Evolutionary conservation across 305 asterid genomes (phyloP).

Genomic region (Solanum hybrid): DNA sequence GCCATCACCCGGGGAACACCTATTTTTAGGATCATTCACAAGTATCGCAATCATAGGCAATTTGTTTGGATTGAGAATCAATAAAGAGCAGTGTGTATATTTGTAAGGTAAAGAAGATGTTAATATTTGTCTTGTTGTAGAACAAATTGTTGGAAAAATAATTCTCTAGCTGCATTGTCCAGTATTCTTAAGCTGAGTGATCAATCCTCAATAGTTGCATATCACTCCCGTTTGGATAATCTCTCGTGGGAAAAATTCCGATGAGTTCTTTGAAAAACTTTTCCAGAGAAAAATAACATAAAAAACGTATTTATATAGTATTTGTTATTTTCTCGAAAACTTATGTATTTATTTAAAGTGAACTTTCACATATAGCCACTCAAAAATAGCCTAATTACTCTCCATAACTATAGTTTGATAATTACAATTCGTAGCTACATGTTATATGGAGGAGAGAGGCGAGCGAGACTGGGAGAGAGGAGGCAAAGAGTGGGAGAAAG

Average conservation of each 20-base stretch:
- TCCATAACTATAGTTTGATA: too few relatives aligned
- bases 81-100: constrained; percentile 23
- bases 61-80: constrained; percentile 8
- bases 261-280: not conserved
- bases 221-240: not conserved
- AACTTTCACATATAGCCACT: too few relatives aligned
- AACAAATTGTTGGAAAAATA: constrained; percentile 7
- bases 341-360: not conserved
- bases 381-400: too few relatives aligned
- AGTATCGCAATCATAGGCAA: not conserved
- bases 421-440: too few relatives aligned
- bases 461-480: too few relatives aligned
- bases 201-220: not conserved
- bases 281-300: not conserved
- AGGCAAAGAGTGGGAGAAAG: too few relatives aligned
- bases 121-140: constrained; percentile 1
- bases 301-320: not conserved
- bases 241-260: not conserved
- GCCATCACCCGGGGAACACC: not conserved
- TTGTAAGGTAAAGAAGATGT: constrained; percentile 3
- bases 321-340: not conserved
- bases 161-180: constrained; percentile 13
- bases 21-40: not conserved
- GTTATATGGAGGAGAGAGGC: too few relatives aligned
- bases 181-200: not conserved